phyloP scores from a whole-genome alignment of 805 yeast genomes.

The Ogataea allantospora region DNA sequence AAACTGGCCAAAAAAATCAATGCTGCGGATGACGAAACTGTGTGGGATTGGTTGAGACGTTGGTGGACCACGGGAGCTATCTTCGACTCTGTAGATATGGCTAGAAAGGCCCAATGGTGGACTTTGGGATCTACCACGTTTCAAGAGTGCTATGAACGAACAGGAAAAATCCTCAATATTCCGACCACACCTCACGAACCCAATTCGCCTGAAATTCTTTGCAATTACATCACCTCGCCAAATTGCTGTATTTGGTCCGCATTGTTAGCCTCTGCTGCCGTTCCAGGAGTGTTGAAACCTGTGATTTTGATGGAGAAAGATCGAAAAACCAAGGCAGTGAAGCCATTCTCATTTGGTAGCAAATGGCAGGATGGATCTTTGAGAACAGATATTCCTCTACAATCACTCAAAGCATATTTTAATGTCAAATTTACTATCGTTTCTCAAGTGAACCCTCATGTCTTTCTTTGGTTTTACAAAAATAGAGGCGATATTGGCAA shows the following conservation, averaged over 20 bases:
- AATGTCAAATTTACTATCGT: constrained; percentile 76
- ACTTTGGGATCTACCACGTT: constrained; percentile 73
- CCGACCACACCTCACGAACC: constrained; percentile 82
- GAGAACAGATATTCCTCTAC: constrained; percentile 76
- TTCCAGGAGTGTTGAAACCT: constrained; percentile 78
- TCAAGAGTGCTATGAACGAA: constrained; percentile 62
- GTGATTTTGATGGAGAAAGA: constrained; percentile 69
- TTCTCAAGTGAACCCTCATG: constrained; percentile 82
- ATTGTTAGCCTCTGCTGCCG: constrained; percentile 74
- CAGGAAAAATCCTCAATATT: constrained; percentile 70
- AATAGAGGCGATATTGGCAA: constrained; percentile 80
- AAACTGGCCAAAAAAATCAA: constrained; percentile 61
- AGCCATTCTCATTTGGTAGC: constrained; percentile 71
- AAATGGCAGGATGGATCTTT: constrained; percentile 80
- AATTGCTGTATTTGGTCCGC: constrained; percentile 82
- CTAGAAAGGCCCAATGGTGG: constrained; percentile 63
- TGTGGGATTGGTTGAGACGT: constrained; percentile 58
- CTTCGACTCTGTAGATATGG: constrained; percentile 75
- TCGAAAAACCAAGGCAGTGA: constrained; percentile 36
- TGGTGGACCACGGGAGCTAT: constrained; percentile 77
- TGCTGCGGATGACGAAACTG: constrained; percentile 62
- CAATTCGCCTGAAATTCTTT: constrained; percentile 74
- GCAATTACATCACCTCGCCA: constrained; percentile 76
- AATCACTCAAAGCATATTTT: constrained; percentile 68
- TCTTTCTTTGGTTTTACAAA: constrained; percentile 69